Evolutionary conservation across 257 asterid species (phyloP).

Genomic region (Forsythia suspensa): DNA sequence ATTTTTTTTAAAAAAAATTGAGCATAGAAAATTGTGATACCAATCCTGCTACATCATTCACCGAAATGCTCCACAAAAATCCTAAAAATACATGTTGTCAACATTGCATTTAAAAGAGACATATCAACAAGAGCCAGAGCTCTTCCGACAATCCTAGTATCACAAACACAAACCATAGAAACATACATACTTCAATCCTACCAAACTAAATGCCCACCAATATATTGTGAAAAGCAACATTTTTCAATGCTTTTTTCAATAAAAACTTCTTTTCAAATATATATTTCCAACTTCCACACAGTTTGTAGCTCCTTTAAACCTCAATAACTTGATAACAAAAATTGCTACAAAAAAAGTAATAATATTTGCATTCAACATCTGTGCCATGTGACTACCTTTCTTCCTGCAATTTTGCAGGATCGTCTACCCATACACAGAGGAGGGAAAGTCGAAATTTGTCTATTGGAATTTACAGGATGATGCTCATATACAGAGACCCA

Average conservation of each 20-base stretch:
- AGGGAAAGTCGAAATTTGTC: conserved; percentile 64
- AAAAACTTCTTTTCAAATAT: not conserved
- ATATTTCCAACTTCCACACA: not conserved
- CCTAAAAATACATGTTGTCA: not conserved
- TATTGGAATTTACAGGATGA: conserved; percentile 36
- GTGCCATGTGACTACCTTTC: conserved; percentile 56
- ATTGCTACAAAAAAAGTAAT: not conserved
- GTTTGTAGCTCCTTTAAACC: conserved; percentile 5
- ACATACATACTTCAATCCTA: not conserved
- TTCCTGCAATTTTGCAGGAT: conserved; percentile 86
- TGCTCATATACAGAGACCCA: conserved; percentile 39
- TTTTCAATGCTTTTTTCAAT: not conserved
- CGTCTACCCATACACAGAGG: conserved; percentile 92
- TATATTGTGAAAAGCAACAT: not conserved
- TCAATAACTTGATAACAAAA: not conserved
- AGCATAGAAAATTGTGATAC: not conserved
- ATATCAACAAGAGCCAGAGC: not conserved
- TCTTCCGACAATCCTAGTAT: not conserved
- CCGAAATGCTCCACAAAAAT: not conserved
- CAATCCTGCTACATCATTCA: not conserved
- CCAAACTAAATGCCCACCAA: not conserved
- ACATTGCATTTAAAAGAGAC: not conserved
- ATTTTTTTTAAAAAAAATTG: too few relatives aligned
- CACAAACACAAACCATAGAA: not conserved
- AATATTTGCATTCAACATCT: not conserved